Evolutionary conservation across 1,139 yeast species (phyloP), one percentile per base, ranked within the genome.

Genomic region (Candida sp.): DNA sequence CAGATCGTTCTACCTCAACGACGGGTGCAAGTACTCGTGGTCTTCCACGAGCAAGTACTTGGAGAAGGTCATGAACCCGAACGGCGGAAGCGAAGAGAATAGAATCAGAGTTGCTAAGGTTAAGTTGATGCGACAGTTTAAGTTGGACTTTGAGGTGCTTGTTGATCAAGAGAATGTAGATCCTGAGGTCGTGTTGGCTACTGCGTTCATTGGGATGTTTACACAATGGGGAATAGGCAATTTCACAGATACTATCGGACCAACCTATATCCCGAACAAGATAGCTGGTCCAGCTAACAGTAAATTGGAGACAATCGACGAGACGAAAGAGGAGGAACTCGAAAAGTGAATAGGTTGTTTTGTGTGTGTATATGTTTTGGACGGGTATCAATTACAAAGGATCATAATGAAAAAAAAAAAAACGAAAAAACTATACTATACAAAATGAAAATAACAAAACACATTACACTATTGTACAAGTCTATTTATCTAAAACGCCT

Each of bases 181-280:
- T 58, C 63, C 69, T 7, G 82, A 81, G 50, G 68, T 78, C 42
- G 88, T 80, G 1, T 62, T 85, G 49, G 80, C 84, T 11, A 83
- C 88, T 7, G 86, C 80, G 0, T 84, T 84, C 57, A 67, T 83
- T 51, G 74, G 86, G 17, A 84, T 85, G 84, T 69, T 81, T 65
- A 81, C 87, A 9, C 85, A 83, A 63, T 84, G 89, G 90, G 84
- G 85, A 17, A 63, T 72, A 49, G 85, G 86, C 31, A 79, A 73
- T 59, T 70, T 67, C 52, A 80, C 84, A 7, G 80, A 78, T 49
- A 81, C 85, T 17, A 70, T 78, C 48, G 86, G 86, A 7, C 86
- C 86, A 22, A 80, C 85, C 4, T 66, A 47, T 47, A 54, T 65
- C 46, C 60, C 60, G 3, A 50, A 56, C 17, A 54, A 41, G 7